Evolutionary conservation across 495 filamentous ascomycete genomes (phyloP).

Genomic region (Terfezia boudieri): DNA sequence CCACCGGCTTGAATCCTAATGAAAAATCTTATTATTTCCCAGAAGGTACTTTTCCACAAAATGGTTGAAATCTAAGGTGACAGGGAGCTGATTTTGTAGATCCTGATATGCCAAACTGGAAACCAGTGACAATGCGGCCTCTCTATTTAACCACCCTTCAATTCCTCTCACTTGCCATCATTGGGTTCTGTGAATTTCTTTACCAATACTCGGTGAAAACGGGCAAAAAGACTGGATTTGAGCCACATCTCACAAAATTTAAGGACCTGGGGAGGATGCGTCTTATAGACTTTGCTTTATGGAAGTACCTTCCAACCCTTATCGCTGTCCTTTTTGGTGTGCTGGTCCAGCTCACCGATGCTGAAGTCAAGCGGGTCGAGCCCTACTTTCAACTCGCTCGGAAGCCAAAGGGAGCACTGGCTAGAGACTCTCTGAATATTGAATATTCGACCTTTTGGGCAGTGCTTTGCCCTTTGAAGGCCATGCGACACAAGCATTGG

Average conservation of each 20-base stretch:
- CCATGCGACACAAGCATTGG: conserved; percentile 36
- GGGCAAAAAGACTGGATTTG: conserved; percentile 19
- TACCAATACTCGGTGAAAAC: conserved; percentile 30
- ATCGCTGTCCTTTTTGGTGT: conserved; percentile 49
- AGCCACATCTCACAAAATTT: conserved; percentile 20
- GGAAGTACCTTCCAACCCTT: conserved; percentile 51
- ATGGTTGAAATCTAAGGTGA: background rate
- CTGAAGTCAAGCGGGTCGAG: conserved; percentile 51
- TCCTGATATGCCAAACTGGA: conserved; percentile 36
- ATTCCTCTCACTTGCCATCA: conserved; percentile 32
- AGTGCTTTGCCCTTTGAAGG: conserved; percentile 38
- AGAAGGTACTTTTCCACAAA: conserved; percentile 6
- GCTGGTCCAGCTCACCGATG: conserved; percentile 51
- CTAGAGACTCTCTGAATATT: conserved; percentile 45
- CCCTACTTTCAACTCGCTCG: conserved; percentile 53
- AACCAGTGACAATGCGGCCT: conserved; percentile 45
- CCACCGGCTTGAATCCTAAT: conserved; percentile 4
- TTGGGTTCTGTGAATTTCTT: conserved; percentile 34
- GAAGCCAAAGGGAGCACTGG: conserved; percentile 33
- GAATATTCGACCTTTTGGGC: conserved; percentile 46
- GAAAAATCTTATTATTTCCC: conserved; percentile 13
- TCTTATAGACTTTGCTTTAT: conserved; percentile 34
- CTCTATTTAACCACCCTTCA: conserved; percentile 36
- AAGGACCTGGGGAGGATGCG: conserved; percentile 28
- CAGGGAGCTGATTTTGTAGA: conserved; percentile 1